Evolutionary conservation across 75 land plant species (phyloP), one percentile per base, ranked within the genome.

Genomic region (Selaginella tamariscina): DNA sequence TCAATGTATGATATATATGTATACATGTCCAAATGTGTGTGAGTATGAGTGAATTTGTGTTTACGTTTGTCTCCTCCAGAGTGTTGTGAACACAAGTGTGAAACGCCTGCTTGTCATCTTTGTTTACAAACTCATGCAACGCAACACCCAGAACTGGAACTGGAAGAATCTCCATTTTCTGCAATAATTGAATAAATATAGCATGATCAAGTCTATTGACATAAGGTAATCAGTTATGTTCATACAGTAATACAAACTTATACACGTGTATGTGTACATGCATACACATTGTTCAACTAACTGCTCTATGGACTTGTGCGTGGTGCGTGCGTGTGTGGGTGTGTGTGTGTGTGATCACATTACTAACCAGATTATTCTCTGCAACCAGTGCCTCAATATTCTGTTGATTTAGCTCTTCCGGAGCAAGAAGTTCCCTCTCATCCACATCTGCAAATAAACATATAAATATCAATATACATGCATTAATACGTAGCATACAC

Each of bases 81-180:
- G 83, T 94, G 71, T 85, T 78, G 44, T 84, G 86, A 31, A 94
- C 70, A 57, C 98, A 94, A 56, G 81, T 56, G 33, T 82, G 70
- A 68, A 94, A 94, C 1, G 98, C 98, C 70, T 75, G 67, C 70
- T 87, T 94, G 75, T 94, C 98, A 81, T 94, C 98, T 72, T 94
- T 94, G 73, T 85, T 90, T 2, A 94, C 98, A 82, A 94, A 94
- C 32, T 94, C 87, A 56, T 94, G 98, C 27, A 94, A 77, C 62
- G 98, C 98, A 71, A 83, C 75, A 75, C 88, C 96, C 74, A 94
- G 76, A 70, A 89, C 98, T 78, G 85, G 81, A 56, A 94, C 88
- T 1, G 98, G 98, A 62, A 94, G 82, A 56, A 94, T 85, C 82
- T 94, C 98, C 98, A 94, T 94, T 84, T 90, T 86, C 98, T 94